A percentile compares a stretch with the other conserved stretches of the same genome.
Conservation (phyloP, 2,329 filamentous ascomycete genomes). For the Neoarthrinium moseri region DNA sequence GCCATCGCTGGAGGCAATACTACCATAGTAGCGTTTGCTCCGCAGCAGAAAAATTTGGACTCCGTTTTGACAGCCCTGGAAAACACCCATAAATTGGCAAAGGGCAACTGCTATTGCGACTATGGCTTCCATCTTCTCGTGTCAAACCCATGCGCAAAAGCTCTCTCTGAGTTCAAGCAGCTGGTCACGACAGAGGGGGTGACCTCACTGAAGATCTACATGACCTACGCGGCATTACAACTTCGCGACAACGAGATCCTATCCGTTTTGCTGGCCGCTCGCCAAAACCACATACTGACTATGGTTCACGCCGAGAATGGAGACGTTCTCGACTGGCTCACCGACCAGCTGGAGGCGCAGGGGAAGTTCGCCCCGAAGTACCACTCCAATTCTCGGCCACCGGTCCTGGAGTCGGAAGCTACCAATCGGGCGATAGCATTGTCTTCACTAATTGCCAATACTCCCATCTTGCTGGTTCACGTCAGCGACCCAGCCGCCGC, state of each 20-base stretch:
- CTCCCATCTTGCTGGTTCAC: constrained; percentile 53
- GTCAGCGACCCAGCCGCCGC: constrained; percentile 46
- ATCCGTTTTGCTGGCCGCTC: constrained; percentile 46
- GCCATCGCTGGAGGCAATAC: constrained; percentile 60
- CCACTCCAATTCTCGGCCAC: constrained; percentile 47
- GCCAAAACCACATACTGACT: constrained; percentile 42
- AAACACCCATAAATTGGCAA: constrained; percentile 43
- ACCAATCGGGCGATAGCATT: constrained; percentile 52
- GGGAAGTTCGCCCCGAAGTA: constrained; percentile 49
- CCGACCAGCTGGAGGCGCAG: constrained; percentile 47
- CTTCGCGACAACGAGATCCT: constrained; percentile 49
- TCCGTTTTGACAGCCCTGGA: constrained; percentile 33
- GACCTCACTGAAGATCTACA: constrained; percentile 44
- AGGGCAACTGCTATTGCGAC: constrained; percentile 41
- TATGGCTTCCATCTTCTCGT: constrained; percentile 47
- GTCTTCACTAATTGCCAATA: constrained; percentile 44
- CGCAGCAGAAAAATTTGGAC: constrained; percentile 39
- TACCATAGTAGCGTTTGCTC: constrained; percentile 57
- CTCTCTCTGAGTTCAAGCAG: constrained; percentile 38
- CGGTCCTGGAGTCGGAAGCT: constrained; percentile 49
- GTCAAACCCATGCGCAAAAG: constrained; percentile 35
- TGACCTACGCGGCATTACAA: constrained; percentile 47
- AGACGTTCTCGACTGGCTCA: constrained; percentile 53
- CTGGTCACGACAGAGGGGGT: constrained; percentile 36
- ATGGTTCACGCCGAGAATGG: constrained; percentile 57